Evolutionary conservation across 2,329 filamentous ascomycete species (phyloP).

Genomic region (Leptographium wingfieldii): DNA sequence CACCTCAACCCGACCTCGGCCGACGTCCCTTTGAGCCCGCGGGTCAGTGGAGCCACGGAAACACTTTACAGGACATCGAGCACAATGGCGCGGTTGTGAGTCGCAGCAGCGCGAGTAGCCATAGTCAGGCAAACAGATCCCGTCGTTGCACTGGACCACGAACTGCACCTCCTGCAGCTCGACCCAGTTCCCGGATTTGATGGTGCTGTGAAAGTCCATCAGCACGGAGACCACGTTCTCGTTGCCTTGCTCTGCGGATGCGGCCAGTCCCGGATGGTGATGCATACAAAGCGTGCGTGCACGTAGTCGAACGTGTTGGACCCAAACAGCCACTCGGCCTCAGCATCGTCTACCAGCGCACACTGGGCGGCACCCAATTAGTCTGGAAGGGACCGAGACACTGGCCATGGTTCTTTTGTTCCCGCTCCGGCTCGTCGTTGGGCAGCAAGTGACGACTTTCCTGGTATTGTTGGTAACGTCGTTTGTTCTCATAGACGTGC

Average conservation of each 20-base stretch:
- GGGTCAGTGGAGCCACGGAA: conserved; percentile 15
- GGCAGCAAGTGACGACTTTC: conserved; percentile 17
- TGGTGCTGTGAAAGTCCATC: conserved; percentile 5
- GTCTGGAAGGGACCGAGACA: conserved; percentile 30
- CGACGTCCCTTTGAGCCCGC: conserved; percentile 14
- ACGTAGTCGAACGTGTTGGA: conserved; percentile 42
- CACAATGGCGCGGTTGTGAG: conserved; percentile 16
- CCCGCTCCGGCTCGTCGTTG: conserved; percentile 31
- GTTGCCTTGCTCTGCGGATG: conserved; percentile 19
- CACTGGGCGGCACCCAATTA: conserved; percentile 28
- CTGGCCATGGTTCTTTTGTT: conserved; percentile 22
- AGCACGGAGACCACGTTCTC: neutral
- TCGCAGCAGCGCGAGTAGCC: conserved; percentile 7
- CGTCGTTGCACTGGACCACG: conserved; percentile 14
- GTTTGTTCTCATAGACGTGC: conserved; percentile 16
- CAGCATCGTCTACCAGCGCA: conserved; percentile 22
- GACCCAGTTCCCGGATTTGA: conserved; percentile 28
- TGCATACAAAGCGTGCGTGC: conserved; percentile 43
- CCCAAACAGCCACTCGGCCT: conserved; percentile 38
- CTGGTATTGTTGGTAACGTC: conserved; percentile 18
- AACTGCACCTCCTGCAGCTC: conserved; percentile 23
- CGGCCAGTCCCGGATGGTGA: conserved; percentile 35
- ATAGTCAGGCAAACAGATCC: conserved; percentile 14
- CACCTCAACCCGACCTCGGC: conserved; percentile 14
- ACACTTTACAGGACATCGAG: conserved; percentile 15